Evolutionary conservation across 345 rosid species (phyloP), one percentile per base, ranked within the genome.

Genomic region (Boechera stricta): DNA sequence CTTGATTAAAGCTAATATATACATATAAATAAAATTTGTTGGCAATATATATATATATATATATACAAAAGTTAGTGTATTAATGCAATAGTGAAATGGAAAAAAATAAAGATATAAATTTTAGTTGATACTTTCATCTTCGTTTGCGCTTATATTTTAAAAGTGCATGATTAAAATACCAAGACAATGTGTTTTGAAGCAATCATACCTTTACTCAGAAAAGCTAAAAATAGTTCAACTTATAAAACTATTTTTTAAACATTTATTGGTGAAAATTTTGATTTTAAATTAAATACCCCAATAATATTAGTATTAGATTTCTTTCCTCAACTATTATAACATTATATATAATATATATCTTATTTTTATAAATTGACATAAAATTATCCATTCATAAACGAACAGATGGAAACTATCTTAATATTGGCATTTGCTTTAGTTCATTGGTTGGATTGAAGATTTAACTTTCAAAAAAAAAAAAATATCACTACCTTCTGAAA

Each of bases 191-290:
- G n/a, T 45, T n/a, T 64, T 29, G 12, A 64, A 42, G 35, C 12
- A 42, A 6, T 64, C 35, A 26, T 24, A 2, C 35, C 24, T 59
- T 39, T 11, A 62, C 42, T 62, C 16, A 11, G 47, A 62, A 61
- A 61, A 18, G 2, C 42, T 47, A 47, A 47, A 65, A 31, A 10
- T 47, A 47, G 41, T 10, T 45, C 41, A 44, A 32, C 1, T 13
- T 26, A 12, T 57, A 73, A 11, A 35, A 3, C 9, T 44, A n/a
- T 21, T 7, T 12, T 9, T 48, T 35, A 15, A 24, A 45, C 28
- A 72, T 49, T 32, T 26, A 24, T 49, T 49, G 51, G 41, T 56
- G 1, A 47, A 56, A 56, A 66, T 56, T 66, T 65, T 44, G n/a
- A 35, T 24, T 44, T 29, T 31, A 44, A 21, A 32, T 33, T n/a